These are phyloP conservation scores for Leccinum olivaceoglutinosum DNA, from an alignment of 1,284 basidiomycete genomes.

Conservation along the genomic window DNA sequence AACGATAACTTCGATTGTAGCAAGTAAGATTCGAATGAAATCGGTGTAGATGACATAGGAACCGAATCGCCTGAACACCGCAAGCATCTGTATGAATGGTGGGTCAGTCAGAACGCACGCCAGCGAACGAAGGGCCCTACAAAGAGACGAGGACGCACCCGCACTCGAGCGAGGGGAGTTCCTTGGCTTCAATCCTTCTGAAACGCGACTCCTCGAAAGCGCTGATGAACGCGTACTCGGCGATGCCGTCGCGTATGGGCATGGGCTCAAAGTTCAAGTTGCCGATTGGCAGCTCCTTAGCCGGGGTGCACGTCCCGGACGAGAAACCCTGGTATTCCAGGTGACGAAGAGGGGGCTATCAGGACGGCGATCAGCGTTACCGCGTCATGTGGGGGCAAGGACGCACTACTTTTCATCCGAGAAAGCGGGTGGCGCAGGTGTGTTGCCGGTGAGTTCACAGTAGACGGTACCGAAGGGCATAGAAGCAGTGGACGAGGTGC, in stretches of 20 bases:
- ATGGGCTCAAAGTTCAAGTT: constrained; percentile 71
- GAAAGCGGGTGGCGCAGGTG: constrained; percentile 54
- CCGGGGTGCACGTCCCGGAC: constrained; percentile 52
- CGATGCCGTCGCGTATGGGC: constrained; percentile 70
- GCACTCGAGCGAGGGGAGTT: constrained; percentile 82
- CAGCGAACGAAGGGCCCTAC: not conserved
- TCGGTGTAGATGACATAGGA: not conserved
- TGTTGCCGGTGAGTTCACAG: constrained; percentile 55
- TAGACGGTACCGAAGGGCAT: constrained; percentile 75
- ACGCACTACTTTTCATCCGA: constrained; percentile 68
- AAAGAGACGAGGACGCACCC: constrained; percentile 48
- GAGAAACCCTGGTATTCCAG: constrained; percentile 76
- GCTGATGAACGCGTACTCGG: constrained; percentile 88
- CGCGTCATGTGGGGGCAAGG: constrained; percentile 8
- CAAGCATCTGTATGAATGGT: not conserved
- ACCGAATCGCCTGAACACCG: not conserved
- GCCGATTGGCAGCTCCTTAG: constrained; percentile 90
- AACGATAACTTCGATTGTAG: not conserved
- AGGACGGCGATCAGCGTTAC: constrained; percentile 2
- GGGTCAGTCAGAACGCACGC: not conserved
- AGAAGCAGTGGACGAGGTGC: constrained; percentile 67
- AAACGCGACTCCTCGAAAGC: constrained; percentile 72
- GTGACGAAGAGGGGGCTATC: constrained; percentile 91
- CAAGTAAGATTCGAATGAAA: not conserved
- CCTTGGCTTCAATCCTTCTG: constrained; percentile 66